Base-by-base conservation (phyloP, 106 monocot species). In the Phalaenopsis equestris region DNA sequence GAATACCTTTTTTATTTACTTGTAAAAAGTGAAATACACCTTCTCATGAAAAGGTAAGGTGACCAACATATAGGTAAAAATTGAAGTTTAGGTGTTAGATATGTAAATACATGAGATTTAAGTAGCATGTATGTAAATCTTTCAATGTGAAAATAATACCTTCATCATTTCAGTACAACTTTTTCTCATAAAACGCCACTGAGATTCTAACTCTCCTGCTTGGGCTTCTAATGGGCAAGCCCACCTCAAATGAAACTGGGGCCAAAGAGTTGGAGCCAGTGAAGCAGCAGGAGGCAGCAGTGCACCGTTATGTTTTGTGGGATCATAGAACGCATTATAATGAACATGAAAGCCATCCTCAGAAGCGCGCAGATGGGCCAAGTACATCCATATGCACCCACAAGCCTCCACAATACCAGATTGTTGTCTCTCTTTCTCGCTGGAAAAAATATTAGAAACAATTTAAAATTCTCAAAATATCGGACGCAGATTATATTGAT, bases 191-290 rank as follows among this genome's bases (percentile, higher is more conserved):
- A 56, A 43, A 19, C 91, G 92, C 82, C 81, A 91, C 38, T 86
- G 86, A 43, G 89, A 83, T 83, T 93, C 92, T 49, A 99, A 68
- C 55, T 95, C 94, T 58, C 91, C 87, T 42, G 85, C 84, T 72
- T 81, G 87, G 48, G 93, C 85, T 88, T 99, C 98, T 67, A 76
- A 83, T 80, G 94, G 98, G 43, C 98, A 99, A 49, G 98, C 88
- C 98, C 98, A 99, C 42, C 98, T 83, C 79, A 99, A 86, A 79
- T 93, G 93, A 81, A 99, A 99, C 67, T 99, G 93, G 24, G 98
- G 98, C 98, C 98, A 99, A 39, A 99, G 79, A 4, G 91, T 99
- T 77, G 98, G 98, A 81, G 98, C 98, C 79, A 99, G 85, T 78
- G 92, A 85, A 41, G 98, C 98, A 78, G 98, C 98, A 55, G 98